Conservation (phyloP, 306 rosid species). For the Inga laurina region DNA sequence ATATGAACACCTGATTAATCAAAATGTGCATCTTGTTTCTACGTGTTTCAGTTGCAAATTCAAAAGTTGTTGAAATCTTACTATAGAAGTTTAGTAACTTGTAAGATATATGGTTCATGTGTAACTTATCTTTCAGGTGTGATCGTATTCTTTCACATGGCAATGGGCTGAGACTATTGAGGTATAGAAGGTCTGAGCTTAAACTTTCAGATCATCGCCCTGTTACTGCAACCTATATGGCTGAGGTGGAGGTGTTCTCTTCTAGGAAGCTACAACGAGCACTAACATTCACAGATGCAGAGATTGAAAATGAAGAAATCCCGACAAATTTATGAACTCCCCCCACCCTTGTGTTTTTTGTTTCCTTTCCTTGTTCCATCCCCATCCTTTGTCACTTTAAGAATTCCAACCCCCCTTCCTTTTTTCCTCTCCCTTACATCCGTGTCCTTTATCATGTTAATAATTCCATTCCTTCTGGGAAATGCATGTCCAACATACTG, state of each 20-base stretch:
- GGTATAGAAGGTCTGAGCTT: constrained; percentile 64
- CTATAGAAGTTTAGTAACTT: neutral
- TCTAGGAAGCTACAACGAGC: constrained; percentile 84
- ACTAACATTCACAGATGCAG: constrained; percentile 87
- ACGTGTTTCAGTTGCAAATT: neutral
- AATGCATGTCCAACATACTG: neutral
- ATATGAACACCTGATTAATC: neutral
- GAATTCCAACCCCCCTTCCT: neutral
- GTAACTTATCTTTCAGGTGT: constrained; percentile 64
- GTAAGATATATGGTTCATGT: neutral
- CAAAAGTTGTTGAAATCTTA: neutral
- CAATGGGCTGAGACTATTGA: constrained; percentile 69
- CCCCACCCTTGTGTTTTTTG: neutral
- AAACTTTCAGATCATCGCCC: constrained; percentile 92
- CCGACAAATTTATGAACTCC: constrained; percentile 28
- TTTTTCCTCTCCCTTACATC: neutral
- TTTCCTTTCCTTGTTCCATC: neutral
- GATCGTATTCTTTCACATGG: constrained; percentile 91
- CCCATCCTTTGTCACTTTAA: neutral
- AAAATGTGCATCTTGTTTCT: constrained; percentile 2
- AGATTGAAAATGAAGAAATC: constrained; percentile 67
- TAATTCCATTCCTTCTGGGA: neutral
- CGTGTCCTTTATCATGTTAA: neutral
- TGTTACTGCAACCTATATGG: constrained; percentile 79
- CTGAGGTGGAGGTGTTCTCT: constrained; percentile 84